phyloP scores from a whole-genome alignment of 2,329 filamentous ascomycete species.

The Beauveria bassiana region DNA sequence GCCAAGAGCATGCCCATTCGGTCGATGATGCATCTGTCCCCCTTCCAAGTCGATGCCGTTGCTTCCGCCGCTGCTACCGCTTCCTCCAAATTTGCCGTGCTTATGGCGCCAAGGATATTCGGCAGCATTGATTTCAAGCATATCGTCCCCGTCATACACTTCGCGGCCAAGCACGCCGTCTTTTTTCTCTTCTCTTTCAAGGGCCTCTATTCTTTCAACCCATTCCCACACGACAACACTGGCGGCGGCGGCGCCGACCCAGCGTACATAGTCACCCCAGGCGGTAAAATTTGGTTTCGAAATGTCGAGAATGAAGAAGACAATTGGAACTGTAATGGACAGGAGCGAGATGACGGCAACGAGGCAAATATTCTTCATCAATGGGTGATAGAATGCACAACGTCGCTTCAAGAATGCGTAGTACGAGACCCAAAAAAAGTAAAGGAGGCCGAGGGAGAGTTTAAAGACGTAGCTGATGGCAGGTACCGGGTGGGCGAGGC shows the following conservation, averaged over 20 bases:
- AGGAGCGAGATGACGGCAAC: conserved; percentile 72
- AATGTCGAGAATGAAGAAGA: conserved; percentile 91
- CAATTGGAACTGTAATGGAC: conserved; percentile 79
- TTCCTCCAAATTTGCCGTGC: conserved; percentile 23
- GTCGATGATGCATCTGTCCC: conserved; percentile 7
- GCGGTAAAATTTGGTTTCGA: conserved; percentile 76
- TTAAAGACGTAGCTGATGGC: conserved; percentile 89
- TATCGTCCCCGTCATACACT: conserved; percentile 90
- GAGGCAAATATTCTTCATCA: conserved; percentile 83
- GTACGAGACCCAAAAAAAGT: conserved; percentile 90
- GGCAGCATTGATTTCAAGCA: conserved; percentile 58
- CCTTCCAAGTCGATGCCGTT: conserved; percentile 16
- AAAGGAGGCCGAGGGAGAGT: conserved; percentile 75
- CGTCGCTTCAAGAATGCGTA: conserved; percentile 87
- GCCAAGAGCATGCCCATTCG: background rate
- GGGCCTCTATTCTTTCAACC: conserved; percentile 88
- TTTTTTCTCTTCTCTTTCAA: conserved; percentile 89
- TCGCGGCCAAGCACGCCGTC: conserved; percentile 86
- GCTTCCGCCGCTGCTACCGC: conserved; percentile 24
- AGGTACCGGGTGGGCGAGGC: conserved; percentile 81
- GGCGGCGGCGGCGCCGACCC: conserved; percentile 90
- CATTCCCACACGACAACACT: conserved; percentile 98
- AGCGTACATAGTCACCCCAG: conserved; percentile 92
- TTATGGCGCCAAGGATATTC: conserved; percentile 42
- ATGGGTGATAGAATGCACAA: conserved; percentile 81